phyloP scores from a whole-genome alignment of 116 monocot genomes.

The Cymodocea nodosa region DNA sequence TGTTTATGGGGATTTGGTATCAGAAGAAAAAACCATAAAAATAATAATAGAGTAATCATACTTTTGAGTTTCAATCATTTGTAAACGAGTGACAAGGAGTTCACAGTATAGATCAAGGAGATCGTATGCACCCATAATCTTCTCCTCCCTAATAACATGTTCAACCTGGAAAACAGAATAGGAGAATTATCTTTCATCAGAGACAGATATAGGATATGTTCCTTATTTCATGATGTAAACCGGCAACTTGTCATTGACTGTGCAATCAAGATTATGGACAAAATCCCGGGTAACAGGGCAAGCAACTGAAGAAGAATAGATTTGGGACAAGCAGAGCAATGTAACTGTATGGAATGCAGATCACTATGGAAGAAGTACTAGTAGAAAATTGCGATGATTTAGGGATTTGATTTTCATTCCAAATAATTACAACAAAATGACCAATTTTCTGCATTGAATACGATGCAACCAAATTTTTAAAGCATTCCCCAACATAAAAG shows the following conservation, averaged over 20 bases:
- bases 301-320: neutral
- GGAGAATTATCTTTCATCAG: neutral
- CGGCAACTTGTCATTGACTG: neutral
- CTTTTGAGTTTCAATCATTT: slow-evolving; percentile 83
- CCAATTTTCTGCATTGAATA: too few species aligned
- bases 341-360: too few species aligned
- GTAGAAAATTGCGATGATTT: too few species aligned
- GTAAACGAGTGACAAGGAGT: slow-evolving; percentile 63
- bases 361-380: too few species aligned
- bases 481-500: too few species aligned
- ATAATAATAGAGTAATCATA: slow-evolving; percentile 12
- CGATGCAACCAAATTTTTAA: too few species aligned
- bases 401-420: too few species aligned
- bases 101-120: slow-evolving; percentile 88
- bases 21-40: neutral
- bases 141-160: slow-evolving; percentile 93
- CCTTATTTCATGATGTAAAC: neutral
- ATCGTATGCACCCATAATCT: slow-evolving; percentile 74
- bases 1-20: neutral
- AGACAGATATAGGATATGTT: neutral
- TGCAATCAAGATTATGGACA: neutral
- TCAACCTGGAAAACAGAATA: slow-evolving; percentile 58
- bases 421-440: too few species aligned
- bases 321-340: neutral
- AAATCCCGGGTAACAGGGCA: neutral